Evolutionary conservation across 352 stramenopile genomes (phyloP).

Genomic region (Phytophthora sojae): DNA sequence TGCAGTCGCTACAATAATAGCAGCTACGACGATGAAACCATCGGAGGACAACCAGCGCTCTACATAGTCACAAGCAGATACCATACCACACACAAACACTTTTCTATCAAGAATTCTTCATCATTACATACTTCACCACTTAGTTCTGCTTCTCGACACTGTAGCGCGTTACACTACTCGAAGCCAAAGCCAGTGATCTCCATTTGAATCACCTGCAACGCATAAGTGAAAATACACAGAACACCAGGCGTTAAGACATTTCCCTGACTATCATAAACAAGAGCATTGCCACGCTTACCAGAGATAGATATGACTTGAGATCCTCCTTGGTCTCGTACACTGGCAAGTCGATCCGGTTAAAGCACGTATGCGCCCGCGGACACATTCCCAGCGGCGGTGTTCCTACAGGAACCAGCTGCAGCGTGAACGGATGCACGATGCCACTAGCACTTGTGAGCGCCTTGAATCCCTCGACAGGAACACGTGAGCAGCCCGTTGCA

Average conservation of each 20-base stretch:
- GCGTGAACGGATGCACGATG: slow-evolving; percentile 81
- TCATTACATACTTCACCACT: slow-evolving; percentile 32
- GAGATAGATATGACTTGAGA: slow-evolving; percentile 85
- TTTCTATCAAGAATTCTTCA: slow-evolving; percentile 18
- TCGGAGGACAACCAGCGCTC: background rate
- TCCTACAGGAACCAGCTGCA: slow-evolving; percentile 70
- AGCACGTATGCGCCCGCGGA: slow-evolving; percentile 88
- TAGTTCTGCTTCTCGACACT: slow-evolving; percentile 13
- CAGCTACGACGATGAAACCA: slow-evolving; percentile 16
- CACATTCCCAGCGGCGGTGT: slow-evolving; percentile 65
- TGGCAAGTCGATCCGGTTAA: slow-evolving; percentile 89
- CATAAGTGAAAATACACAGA: slow-evolving; percentile 43
- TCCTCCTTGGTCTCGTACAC: slow-evolving; percentile 83
- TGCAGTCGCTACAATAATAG: slow-evolving; percentile 28
- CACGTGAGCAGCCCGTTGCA: slow-evolving; percentile 96
- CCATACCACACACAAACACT: background rate
- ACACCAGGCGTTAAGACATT: background rate
- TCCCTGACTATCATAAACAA: background rate
- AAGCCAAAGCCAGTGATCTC: slow-evolving; percentile 83
- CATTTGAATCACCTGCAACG: slow-evolving; percentile 77
- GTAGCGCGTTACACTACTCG: slow-evolving; percentile 50
- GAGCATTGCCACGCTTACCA: slow-evolving; percentile 46
- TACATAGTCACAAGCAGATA: background rate
- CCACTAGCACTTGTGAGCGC: slow-evolving; percentile 83
- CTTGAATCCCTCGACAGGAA: slow-evolving; percentile 89